Percentiles rank a stretch among this genome's conserved stretches.
Evolutionary conservation across 768 basidiomycete species (phyloP).

Genomic region (Serendipita sp.): DNA sequence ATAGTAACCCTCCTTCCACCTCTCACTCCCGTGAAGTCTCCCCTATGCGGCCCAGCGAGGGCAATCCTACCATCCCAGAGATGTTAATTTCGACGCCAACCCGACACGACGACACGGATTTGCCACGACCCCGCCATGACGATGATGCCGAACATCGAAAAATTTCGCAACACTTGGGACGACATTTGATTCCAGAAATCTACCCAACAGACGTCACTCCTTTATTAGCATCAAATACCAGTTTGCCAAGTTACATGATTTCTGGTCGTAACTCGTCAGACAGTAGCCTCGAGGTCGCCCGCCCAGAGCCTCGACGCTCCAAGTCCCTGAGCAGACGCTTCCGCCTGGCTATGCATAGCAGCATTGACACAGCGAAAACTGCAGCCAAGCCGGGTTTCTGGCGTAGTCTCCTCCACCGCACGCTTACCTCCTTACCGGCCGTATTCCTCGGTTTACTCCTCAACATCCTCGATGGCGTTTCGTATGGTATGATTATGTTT

Average conservation of each 20-base stretch:
- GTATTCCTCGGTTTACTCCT: slow-evolving; percentile 71
- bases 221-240: background rate
- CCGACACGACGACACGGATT: background rate
- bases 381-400: slow-evolving; percentile 8
- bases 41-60: background rate
- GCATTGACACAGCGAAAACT: slow-evolving; percentile 6
- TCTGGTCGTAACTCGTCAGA: background rate
- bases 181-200: background rate
- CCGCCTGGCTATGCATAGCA: background rate
- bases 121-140: background rate
- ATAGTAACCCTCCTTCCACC: slow-evolving; percentile 1
- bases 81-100: background rate
- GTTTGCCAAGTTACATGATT: background rate
- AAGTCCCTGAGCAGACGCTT: slow-evolving; percentile 4
- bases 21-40: background rate
- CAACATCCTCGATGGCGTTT: slow-evolving; percentile 88
- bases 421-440: slow-evolving; percentile 44
- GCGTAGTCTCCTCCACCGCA: background rate
- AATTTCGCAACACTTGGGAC: background rate
- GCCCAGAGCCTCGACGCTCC: slow-evolving; percentile 8
- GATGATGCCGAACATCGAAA: background rate
- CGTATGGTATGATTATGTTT: slow-evolving; percentile 95
- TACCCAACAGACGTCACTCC: background rate
- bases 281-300: background rate
- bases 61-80: background rate